Evolutionary conservation across 2,329 filamentous ascomycete genomes (phyloP), one percentile per base, ranked within the genome.

Genomic region (Paecilomyces formosus): DNA sequence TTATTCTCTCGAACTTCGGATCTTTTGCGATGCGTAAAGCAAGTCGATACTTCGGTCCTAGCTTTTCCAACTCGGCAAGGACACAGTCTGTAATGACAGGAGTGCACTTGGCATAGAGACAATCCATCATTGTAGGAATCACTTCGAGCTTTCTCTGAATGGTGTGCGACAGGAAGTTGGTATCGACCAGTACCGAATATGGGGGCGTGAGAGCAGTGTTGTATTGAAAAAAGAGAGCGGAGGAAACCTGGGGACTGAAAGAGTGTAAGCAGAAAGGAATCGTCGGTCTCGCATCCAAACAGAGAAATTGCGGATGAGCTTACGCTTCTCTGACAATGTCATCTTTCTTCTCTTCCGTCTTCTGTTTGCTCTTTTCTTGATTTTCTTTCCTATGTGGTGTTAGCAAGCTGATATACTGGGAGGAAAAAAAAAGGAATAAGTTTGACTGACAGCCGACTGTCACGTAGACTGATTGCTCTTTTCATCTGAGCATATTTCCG

Each of bases 401-500:
- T 18, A 21, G 50, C 56, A 12, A 60, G 24, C 18, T 21, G 50
- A 1, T 21, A 52, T n/a, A 30, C 31, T n/a, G 15, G 57, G 21
- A 21, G 22, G 24, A 26, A 26, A 26, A 26, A 26, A 26, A 52
- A 26, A 13, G 18, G 49, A 53, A 13, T 55, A 31, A 13, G 6
- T 24, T 45, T n/a, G 21, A 68, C 68, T 33, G 65, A 72, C 73
- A 95, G 80, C 58, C 92, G 83, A 53, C 84, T 85, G 80, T 97
- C 92, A 59, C 86, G 85, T 69, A 89, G 85, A 54, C 89, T 87
- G 66, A 97, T 92, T 56, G 96, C 79, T 66, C 90, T 83, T 80
- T 96, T 95, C 70, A 92, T 84, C 72, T 82, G 79, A 55, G 86
- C 93, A 74, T 96, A 97, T 79, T 97, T 97, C 79, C 92, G 87